These are phyloP conservation scores for Athelia psychrophila DNA, from an alignment of 1,284 basidiomycete species.

Conservation along the genomic window DNA sequence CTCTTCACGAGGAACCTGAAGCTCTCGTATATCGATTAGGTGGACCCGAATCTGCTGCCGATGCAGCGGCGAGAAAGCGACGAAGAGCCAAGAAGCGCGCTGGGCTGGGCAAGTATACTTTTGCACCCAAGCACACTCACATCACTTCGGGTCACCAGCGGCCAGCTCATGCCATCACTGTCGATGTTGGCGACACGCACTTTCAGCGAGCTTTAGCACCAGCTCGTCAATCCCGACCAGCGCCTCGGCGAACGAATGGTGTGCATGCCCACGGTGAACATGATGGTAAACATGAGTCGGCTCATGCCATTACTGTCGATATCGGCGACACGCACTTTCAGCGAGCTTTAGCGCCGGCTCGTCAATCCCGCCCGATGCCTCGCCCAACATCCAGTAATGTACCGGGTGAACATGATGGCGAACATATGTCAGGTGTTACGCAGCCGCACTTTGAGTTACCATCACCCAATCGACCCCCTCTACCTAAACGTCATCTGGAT, in stretches of 20 bases:
- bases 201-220: constrained; percentile 45
- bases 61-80: background rate
- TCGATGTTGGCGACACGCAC: constrained; percentile 37
- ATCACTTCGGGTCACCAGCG: constrained; percentile 32
- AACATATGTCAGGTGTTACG: background rate
- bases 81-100: background rate
- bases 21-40: background rate
- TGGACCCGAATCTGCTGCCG: background rate
- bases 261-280: no score
- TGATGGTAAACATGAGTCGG: constrained; percentile 27
- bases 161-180: constrained; percentile 21
- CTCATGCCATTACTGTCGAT: constrained; percentile 27
- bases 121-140: constrained; percentile 21
- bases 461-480: background rate
- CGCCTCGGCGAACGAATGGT: constrained; percentile 5
- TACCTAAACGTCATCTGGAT: background rate
- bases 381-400: no score
- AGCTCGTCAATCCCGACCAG: constrained; percentile 11
- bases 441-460: constrained; percentile 5
- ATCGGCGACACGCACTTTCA: constrained; percentile 41
- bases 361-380: constrained; percentile 13
- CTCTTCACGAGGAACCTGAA: no score
- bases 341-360: constrained; percentile 37
- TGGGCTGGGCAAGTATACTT: constrained; percentile 23
- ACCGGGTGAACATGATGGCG: constrained; percentile 2